phyloP scores from a whole-genome alignment of 1,139 yeast genomes.

The Saccharomycopsis crataegensis region DNA sequence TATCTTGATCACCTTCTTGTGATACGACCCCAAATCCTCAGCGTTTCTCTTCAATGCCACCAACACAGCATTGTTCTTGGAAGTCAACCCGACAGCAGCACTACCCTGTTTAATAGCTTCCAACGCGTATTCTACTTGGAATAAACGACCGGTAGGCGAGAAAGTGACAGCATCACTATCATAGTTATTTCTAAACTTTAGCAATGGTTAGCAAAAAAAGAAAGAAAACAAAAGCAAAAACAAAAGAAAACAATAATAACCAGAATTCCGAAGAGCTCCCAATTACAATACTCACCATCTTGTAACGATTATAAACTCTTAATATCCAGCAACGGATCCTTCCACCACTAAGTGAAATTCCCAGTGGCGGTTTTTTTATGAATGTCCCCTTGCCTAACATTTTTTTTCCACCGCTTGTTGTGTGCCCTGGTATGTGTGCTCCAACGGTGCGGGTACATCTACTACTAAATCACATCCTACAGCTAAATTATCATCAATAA shows the following conservation, averaged over 20 bases:
- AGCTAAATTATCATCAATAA: not conserved
- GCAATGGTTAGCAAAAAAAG: not conserved
- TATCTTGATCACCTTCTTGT: conserved; percentile 83
- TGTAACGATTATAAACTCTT: not conserved
- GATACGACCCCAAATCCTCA: conserved; percentile 94
- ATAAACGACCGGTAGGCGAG: conserved; percentile 94
- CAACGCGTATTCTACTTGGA: conserved; percentile 92
- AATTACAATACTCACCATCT: not conserved
- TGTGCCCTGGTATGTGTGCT: not conserved
- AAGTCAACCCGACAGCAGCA: conserved; percentile 90
- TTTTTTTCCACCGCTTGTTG: not conserved
- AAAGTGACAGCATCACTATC: conserved; percentile 97
- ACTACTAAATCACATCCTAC: too few relatives aligned
- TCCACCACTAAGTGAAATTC: not conserved
- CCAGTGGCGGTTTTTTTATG: not conserved
- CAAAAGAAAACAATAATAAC: not conserved
- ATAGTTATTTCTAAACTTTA: conserved; percentile 89
- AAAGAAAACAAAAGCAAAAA: not conserved
- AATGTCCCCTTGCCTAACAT: too few relatives aligned
- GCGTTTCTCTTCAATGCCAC: conserved; percentile 94
- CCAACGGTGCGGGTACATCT: not conserved
- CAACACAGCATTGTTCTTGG: conserved; percentile 78
- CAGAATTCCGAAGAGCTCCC: not conserved
- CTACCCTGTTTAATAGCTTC: conserved; percentile 98
- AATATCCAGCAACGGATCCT: too few relatives aligned